Percentiles rank a stretch among this genome's conserved stretches.
Evolutionary conservation across 2,329 filamentous ascomycete species (phyloP).

Genomic region (Neofusicoccum kwambonambiense): DNA sequence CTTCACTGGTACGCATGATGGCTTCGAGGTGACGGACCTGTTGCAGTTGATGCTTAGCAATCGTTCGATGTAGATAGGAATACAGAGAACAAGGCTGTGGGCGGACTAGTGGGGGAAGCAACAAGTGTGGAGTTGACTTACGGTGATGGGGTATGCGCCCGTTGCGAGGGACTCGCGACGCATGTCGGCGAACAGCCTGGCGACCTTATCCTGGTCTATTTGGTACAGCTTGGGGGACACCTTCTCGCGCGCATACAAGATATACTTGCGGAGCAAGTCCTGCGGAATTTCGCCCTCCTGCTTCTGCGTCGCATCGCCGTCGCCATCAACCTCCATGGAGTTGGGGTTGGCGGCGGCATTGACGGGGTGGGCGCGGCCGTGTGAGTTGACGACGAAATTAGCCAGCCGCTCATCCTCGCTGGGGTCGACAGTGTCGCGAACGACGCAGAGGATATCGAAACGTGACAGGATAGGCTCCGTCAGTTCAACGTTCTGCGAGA

Average conservation of each 20-base stretch:
- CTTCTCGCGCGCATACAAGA: conserved; percentile 87
- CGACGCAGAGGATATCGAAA: conserved; percentile 96
- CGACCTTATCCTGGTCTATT: conserved; percentile 96
- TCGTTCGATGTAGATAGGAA: background rate
- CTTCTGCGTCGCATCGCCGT: conserved; percentile 50
- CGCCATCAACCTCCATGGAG: conserved; percentile 63
- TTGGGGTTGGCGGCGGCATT: conserved; percentile 38
- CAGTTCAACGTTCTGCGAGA: conserved; percentile 92
- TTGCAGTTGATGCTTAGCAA: background rate
- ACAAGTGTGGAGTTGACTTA: conserved; percentile 49
- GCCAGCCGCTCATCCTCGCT: conserved; percentile 89
- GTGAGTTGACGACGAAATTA: conserved; percentile 90
- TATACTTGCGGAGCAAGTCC: conserved; percentile 91
- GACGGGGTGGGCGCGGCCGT: conserved; percentile 80
- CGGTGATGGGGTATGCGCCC: conserved; percentile 95
- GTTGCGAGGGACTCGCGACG: conserved; percentile 87
- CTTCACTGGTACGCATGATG: conserved; percentile 89
- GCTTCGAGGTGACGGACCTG: conserved; percentile 96
- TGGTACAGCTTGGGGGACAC: conserved; percentile 92
- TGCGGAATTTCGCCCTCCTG: conserved; percentile 78
- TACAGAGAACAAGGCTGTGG: background rate
- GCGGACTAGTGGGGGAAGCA: background rate
- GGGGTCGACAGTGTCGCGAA: conserved; percentile 92
- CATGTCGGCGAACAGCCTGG: conserved; percentile 94
- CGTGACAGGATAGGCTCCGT: conserved; percentile 96